A percentile compares a stretch with the other conserved stretches of the same genome.
phyloP scores from a whole-genome alignment of 2,329 filamentous ascomycete species.

The Lojkania enalia region DNA sequence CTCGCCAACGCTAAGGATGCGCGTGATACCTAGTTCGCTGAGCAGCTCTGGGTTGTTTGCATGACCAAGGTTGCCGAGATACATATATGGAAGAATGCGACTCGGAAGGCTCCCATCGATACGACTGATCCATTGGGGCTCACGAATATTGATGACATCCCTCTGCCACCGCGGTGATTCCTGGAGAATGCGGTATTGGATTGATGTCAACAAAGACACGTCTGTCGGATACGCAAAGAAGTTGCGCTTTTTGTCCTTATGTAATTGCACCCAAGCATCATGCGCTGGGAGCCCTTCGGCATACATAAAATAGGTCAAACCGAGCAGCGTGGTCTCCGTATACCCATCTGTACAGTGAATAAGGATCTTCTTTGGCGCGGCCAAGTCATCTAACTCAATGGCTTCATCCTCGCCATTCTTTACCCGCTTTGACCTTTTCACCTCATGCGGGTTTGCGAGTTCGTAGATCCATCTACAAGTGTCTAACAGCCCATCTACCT shows the following conservation, averaged over 20 bases:
- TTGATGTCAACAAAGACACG: constrained; percentile 75
- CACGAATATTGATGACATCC: constrained; percentile 59
- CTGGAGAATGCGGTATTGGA: constrained; percentile 74
- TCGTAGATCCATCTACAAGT: constrained; percentile 90
- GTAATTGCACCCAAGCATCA: constrained; percentile 84
- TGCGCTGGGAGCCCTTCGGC: constrained; percentile 79
- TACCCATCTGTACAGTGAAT: constrained; percentile 96
- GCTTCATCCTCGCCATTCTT: constrained; percentile 57
- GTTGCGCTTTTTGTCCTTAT: constrained; percentile 79
- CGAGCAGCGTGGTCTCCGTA: constrained; percentile 88
- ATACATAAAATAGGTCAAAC: constrained; percentile 91
- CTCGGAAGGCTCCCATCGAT: constrained; percentile 92
- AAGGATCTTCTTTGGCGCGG: constrained; percentile 67
- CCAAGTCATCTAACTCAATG: constrained; percentile 54
- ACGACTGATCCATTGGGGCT: constrained; percentile 78
- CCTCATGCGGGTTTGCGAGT: constrained; percentile 67
- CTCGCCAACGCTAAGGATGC: constrained; percentile 92
- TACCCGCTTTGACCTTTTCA: constrained; percentile 48
- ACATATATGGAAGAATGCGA: constrained; percentile 89
- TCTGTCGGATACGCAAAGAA: constrained; percentile 97
- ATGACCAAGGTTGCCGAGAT: constrained; percentile 88
- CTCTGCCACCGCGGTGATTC: constrained; percentile 64
- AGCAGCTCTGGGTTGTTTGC: constrained; percentile 91
- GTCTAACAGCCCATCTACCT: constrained; percentile 81
- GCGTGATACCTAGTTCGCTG: constrained; percentile 76